phyloP scores from a whole-genome alignment of 1,139 yeast species.

The Candida albicans region DNA sequence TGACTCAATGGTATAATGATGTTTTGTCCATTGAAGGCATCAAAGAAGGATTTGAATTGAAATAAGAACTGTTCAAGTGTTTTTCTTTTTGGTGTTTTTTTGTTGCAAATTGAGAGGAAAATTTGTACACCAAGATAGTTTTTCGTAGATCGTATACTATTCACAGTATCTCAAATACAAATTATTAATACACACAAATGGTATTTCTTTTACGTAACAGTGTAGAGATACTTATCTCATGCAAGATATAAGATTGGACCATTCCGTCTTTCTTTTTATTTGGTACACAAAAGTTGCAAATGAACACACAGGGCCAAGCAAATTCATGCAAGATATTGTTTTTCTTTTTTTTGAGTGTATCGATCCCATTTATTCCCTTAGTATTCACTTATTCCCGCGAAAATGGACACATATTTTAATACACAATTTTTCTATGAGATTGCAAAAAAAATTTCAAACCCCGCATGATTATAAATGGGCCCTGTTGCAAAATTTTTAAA shows the following conservation, averaged over 20 bases:
- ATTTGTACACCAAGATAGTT: too few relatives aligned
- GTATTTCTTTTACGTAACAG: too few relatives aligned
- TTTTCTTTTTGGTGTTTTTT: too few relatives aligned
- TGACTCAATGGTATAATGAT: constrained; percentile 9
- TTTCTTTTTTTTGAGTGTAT: background rate
- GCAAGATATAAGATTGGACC: too few relatives aligned
- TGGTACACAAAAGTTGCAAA: background rate
- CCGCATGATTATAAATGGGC: background rate
- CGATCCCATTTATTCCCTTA: background rate
- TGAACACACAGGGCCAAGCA: too few relatives aligned
- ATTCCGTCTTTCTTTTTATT: background rate
- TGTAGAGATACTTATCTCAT: too few relatives aligned
- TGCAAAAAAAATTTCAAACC: background rate
- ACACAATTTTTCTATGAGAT: background rate
- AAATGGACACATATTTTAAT: constrained; percentile 1
- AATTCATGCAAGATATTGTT: background rate
- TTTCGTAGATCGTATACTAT: too few relatives aligned
- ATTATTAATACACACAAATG: too few relatives aligned
- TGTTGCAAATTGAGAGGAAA: too few relatives aligned
- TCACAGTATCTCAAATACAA: too few relatives aligned
- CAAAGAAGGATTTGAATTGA: constrained; percentile 4
- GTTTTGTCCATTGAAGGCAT: constrained; percentile 7
- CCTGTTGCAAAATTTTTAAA: background rate
- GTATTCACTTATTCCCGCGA: background rate
- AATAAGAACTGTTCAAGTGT: background rate